Conservation (phyloP, 2,329 filamentous ascomycete genomes). For the Emmonsiellopsis sp. region DNA sequence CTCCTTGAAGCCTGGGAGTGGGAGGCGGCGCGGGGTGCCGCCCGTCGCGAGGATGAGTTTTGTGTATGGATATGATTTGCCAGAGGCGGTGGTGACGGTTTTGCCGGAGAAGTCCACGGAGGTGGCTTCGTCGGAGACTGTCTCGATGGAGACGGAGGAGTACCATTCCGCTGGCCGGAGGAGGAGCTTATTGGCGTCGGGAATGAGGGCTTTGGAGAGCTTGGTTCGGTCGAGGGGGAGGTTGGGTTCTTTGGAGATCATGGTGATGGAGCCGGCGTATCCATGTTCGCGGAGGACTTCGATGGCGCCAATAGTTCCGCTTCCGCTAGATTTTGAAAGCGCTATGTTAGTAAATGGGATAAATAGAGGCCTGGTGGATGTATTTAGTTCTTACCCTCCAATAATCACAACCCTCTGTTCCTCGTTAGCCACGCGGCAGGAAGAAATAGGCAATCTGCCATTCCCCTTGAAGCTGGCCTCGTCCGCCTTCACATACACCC, state of each 20-base stretch:
- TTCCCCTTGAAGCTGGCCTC: constrained; percentile 68
- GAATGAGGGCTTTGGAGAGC: constrained; percentile 83
- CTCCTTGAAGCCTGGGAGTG: constrained; percentile 76
- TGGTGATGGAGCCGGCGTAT: constrained; percentile 68
- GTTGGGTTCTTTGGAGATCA: constrained; percentile 77
- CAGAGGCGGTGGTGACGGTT: constrained; percentile 63
- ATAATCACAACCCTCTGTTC: constrained; percentile 70
- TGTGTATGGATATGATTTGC: constrained; percentile 63
- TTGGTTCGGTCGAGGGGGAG: constrained; percentile 89
- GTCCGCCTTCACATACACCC: constrained; percentile 74
- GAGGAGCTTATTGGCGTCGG: constrained; percentile 68
- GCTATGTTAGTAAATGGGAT: background rate
- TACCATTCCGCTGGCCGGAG: constrained; percentile 73
- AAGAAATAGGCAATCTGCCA: constrained; percentile 62
- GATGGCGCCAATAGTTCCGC: constrained; percentile 69
- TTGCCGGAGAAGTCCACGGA: constrained; percentile 67
- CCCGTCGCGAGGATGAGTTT: constrained; percentile 89
- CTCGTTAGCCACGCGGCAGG: constrained; percentile 50
- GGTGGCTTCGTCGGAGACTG: constrained; percentile 53
- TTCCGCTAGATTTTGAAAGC: constrained; percentile 47
- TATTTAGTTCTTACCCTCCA: constrained; percentile 47
- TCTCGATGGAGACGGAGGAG: constrained; percentile 49
- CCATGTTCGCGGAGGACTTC: constrained; percentile 76
- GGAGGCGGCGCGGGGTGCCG: constrained; percentile 64
- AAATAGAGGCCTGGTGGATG: background rate